phyloP scores from a whole-genome alignment of 2,329 filamentous ascomycete genomes.

The Pyricularia pennisetigena region DNA sequence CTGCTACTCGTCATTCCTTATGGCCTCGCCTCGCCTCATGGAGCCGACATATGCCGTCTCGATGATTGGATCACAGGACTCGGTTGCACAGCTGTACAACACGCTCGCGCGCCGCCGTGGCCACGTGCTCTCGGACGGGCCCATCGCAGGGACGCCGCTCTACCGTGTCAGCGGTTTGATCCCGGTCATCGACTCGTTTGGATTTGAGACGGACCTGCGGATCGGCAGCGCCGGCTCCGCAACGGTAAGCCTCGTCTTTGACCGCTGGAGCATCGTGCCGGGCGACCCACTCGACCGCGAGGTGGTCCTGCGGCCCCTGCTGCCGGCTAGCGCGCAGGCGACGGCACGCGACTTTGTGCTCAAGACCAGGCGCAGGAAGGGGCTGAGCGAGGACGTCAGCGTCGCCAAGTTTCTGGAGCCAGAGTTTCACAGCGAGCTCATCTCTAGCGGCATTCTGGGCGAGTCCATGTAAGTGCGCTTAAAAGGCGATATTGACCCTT shows the following conservation, averaged over 20 bases:
- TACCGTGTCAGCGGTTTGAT: slow-evolving; percentile 87
- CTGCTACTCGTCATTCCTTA: slow-evolving; percentile 92
- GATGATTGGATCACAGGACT: slow-evolving; percentile 86
- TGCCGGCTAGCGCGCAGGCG: slow-evolving; percentile 79
- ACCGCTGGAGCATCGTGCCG: slow-evolving; percentile 91
- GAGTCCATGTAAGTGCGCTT: slow-evolving; percentile 15
- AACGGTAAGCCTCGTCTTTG: slow-evolving; percentile 85
- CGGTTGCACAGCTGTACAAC: slow-evolving; percentile 83
- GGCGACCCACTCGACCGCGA: slow-evolving; percentile 90
- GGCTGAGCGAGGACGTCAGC: slow-evolving; percentile 87
- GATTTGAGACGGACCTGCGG: slow-evolving; percentile 92
- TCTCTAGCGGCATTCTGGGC: slow-evolving; percentile 81
- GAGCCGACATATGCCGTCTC: slow-evolving; percentile 89
- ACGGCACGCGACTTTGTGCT: slow-evolving; percentile 93
- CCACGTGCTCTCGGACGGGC: slow-evolving; percentile 88
- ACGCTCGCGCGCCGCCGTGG: slow-evolving; percentile 80
- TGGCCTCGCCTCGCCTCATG: slow-evolving; percentile 94
- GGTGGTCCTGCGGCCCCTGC: slow-evolving; percentile 70
- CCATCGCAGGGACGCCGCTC: slow-evolving; percentile 86
- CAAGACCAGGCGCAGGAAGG: slow-evolving; percentile 90
- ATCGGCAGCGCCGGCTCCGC: slow-evolving; percentile 94
- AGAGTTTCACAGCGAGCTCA: slow-evolving; percentile 79
- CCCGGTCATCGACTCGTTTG: slow-evolving; percentile 94
- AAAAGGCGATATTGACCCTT: background rate
- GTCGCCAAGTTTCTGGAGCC: slow-evolving; percentile 95